Percentiles rank a stretch among this genome's conserved stretches.
These are phyloP conservation scores for Sporothrix protearum DNA, from an alignment of 2,329 filamentous ascomycete species.

Conservation along the genomic window DNA sequence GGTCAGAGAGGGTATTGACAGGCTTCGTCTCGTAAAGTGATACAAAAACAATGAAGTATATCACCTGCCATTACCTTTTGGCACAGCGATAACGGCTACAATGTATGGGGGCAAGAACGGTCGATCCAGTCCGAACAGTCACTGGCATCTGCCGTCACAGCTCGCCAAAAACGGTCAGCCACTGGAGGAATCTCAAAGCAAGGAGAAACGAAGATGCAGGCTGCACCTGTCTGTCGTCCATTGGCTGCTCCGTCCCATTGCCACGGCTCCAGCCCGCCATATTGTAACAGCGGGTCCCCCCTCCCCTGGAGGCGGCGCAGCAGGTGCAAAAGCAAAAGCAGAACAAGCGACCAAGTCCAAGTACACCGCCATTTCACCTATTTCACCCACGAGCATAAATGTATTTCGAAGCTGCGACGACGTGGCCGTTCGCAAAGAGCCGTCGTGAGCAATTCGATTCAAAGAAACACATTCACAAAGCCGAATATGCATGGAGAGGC, in stretches of 20 bases:
- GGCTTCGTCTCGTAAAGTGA: too few species aligned
- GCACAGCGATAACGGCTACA: background rate
- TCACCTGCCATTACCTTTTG: too few species aligned
- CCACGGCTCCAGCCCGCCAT: constrained; percentile 14
- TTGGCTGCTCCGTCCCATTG: constrained; percentile 20
- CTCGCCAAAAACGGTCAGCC: background rate
- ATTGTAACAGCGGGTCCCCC: constrained; percentile 15
- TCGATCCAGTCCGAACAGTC: background rate
- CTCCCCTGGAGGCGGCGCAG: constrained; percentile 10
- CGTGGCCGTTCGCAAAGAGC: background rate
- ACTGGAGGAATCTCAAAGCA: background rate
- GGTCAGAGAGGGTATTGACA: background rate
- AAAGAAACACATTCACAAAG: background rate
- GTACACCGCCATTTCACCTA: constrained; percentile 15
- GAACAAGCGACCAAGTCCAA: background rate
- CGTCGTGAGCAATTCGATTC: too few species aligned
- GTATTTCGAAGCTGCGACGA: background rate
- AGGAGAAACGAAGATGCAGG: background rate
- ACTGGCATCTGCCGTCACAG: background rate
- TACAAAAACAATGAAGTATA: too few species aligned
- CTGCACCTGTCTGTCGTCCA: background rate
- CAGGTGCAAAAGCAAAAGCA: background rate
- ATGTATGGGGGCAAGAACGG: background rate
- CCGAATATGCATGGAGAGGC: background rate
- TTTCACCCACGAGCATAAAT: too few species aligned